Evolutionary conservation across 352 stramenopile species (phyloP), one percentile per base, ranked within the genome.

Genomic region (Halophytophthora polymorphica): DNA sequence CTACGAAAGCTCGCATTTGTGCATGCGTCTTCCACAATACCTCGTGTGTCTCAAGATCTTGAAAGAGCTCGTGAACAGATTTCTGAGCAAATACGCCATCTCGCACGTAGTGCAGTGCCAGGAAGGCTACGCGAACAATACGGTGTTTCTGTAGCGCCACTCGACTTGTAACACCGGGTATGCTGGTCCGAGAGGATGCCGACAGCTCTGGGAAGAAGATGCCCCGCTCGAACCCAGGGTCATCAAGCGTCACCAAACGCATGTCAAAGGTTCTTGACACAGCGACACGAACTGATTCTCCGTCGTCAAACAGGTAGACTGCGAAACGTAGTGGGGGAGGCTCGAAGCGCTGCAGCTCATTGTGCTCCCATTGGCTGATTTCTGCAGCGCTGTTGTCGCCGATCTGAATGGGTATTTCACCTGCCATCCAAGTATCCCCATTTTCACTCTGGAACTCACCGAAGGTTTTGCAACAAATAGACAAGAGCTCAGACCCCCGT

Each of bases 271-370:
- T 29, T 4, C 40, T 45, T 5, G 50, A 29, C n/a, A 52, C 34
- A 33, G 51, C 10, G 7, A 64, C 51, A 15, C 49, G 58, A 41
- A 71, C 31, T 2, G 59, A 33, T 23, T 71, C 45, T 12, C 45
- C 53, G 31, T 71, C 54, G 12, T 71, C 58, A 34, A 71, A 71
- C 13, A 68, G 47, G 43, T 68, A 71, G 31, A 71, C 19, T 1
- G 61, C 41, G 19, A 71, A 52, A 12, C 58, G 33, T 17, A 55
- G 38, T 4, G 48, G 36, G 36, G 41, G 25, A 23, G 33, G 21
- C 3, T 39, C 23, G 5, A 55, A 55, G 0, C 11, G 13, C 19
- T 52, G 50, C 15, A 60, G 28, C 12, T 55, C 39, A 2, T 55
- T 25, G 12, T n/a, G 7, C 17, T 64, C 56, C 56, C 50, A 64